phyloP scores from a whole-genome alignment of 2,329 filamentous ascomycete species.

The Aspergillus hortae region DNA sequence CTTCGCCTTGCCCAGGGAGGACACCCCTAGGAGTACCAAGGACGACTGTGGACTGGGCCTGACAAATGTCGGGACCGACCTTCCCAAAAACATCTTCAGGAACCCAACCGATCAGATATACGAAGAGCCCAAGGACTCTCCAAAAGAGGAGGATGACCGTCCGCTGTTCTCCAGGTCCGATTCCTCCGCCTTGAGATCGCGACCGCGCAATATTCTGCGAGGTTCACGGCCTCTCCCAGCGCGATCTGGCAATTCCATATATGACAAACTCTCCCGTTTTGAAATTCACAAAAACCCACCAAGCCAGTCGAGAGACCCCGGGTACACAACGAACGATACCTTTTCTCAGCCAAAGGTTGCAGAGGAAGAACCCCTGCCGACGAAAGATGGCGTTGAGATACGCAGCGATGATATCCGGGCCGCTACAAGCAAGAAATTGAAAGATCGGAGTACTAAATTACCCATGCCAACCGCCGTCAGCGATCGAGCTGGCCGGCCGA shows the following conservation, averaged over 20 bases:
- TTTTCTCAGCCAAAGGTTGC: constrained; percentile 27
- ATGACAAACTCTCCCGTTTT: constrained; percentile 49
- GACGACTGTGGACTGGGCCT: constrained; percentile 19
- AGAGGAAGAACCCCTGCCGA: constrained; percentile 45
- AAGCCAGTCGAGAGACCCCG: constrained; percentile 74
- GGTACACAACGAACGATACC: constrained; percentile 67
- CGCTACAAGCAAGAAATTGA: constrained; percentile 84
- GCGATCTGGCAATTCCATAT: constrained; percentile 41
- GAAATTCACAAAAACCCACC: constrained; percentile 85
- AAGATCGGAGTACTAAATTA: constrained; percentile 79
- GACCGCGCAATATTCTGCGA: constrained; percentile 59
- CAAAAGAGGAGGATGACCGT: constrained; percentile 20
- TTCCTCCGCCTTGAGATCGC: constrained; percentile 52
- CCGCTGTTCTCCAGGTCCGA: constrained; percentile 29
- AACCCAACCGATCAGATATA: constrained; percentile 67
- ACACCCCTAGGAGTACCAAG: constrained; percentile 13
- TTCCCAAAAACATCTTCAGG: constrained; percentile 52
- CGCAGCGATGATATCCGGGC: constrained; percentile 82
- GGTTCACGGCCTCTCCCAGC: constrained; percentile 41
- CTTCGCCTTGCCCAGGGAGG: constrained; percentile 35
- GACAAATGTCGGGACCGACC: constrained; percentile 35
- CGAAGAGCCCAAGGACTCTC: constrained; percentile 69
- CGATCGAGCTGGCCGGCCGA: constrained; percentile 83
- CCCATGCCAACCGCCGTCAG: constrained; percentile 89
- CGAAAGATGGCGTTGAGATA: constrained; percentile 77